A percentile compares a stretch with the other conserved stretches of the same genome.
Conservation (phyloP, 2,329 filamentous ascomycete genomes). For the Fusarium agapanthi region DNA sequence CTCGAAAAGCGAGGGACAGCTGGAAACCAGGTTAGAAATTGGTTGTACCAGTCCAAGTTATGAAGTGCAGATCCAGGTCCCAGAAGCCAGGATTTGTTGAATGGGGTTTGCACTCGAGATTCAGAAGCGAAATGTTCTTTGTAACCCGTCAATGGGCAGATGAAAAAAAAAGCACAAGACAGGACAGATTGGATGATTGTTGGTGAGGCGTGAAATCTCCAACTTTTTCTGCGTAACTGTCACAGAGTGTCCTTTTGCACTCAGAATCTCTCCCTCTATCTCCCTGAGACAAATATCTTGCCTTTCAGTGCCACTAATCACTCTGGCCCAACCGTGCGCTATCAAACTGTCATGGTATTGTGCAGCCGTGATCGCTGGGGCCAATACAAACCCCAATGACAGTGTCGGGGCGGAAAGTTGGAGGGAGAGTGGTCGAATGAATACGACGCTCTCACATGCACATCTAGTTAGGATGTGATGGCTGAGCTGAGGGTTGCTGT, state of each 20-base stretch:
- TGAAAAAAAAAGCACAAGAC: constrained; percentile 13
- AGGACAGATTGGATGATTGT: constrained; percentile 31
- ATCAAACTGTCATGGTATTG: constrained; percentile 31
- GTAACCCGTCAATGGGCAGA: not conserved
- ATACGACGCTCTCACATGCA: constrained; percentile 13
- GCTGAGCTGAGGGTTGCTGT: constrained; percentile 31
- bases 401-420: constrained; percentile 6
- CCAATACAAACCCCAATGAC: constrained; percentile 5
- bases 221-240: constrained; percentile 14
- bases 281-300: constrained; percentile 31
- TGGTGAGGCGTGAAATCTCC: constrained; percentile 16
- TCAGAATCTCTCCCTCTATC: constrained; percentile 16
- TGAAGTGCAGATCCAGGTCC: constrained; percentile 28
- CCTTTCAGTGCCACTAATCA: constrained; percentile 32
- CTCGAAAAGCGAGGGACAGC: constrained; percentile 25
- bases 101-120: constrained; percentile 16
- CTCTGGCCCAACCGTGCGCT: constrained; percentile 22
- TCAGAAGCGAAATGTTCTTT: constrained; percentile 18
- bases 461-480: constrained; percentile 27
- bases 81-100: constrained; percentile 23
- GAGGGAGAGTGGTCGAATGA: constrained; percentile 20
- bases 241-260: constrained; percentile 28
- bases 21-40: constrained; percentile 21
- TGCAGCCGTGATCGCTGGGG: constrained; percentile 1
- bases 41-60: constrained; percentile 20